Evolutionary conservation across 345 rosid genomes (phyloP), one percentile per base, ranked within the genome.

Genomic region (Mercurialis annua): DNA sequence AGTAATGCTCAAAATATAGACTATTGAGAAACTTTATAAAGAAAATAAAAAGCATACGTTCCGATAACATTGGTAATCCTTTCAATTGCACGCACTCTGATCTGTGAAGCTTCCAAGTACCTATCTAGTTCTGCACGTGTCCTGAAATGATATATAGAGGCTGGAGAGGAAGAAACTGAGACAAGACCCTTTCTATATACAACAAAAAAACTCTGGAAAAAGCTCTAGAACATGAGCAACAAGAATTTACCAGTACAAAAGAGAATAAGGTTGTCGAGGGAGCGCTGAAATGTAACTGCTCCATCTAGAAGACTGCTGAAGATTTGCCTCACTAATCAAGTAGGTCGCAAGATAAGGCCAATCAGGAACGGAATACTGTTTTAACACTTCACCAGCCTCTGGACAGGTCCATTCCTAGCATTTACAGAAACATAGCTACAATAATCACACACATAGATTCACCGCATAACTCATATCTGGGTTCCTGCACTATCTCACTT

Each of bases 21-120:
- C 18, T 36, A 9, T n/a, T n/a, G n/a, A 24, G 18, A 59, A 54
- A 54, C 18, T 59, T 8, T 20, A 17, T 44, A 23, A 62, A 30
- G 49, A 42, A 44, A 68, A 33, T 18, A 17, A 27, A 38, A 66
- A 48, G 60, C 93, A 56, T 83, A 93, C 97, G 96, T 93, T 81
- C 95, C 98, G 60, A 81, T 64, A 66, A 93, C 97, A 71, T 89
- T 79, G 6, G 83, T 93, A 76, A 93, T 80, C 77, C 98, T 83
- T 77, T 93, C 98, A 72, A 90, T 81, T 17, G 98, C 97, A 29
- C 94, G 91, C 71, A 87, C 86, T 73, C 97, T 85, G 58, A 90
- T 89, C 78, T 87, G 96, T 4, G 97, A 93, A 68, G 98, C 97
- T 85, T 93, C 98, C 76, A 93, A 70, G 72, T 90, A 93, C 87